phyloP scores from a whole-genome alignment of 306 rosid species.

The Leucaena leucocephala region DNA sequence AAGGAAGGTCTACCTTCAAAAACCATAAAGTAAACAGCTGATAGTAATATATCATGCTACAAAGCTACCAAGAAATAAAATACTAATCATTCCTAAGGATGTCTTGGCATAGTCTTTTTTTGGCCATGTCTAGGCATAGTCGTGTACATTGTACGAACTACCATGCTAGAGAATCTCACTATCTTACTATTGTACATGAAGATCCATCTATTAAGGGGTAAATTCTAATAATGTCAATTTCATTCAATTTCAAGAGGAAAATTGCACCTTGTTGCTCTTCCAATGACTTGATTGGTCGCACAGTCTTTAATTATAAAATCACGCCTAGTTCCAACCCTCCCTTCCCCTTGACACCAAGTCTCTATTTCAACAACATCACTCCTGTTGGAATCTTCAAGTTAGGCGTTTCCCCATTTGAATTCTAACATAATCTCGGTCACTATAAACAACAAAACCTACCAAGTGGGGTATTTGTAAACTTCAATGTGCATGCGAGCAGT shows the following conservation, averaged over 20 bases:
- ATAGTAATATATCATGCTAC: conserved; percentile 1
- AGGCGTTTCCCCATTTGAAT: conserved; percentile 17
- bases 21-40: background rate
- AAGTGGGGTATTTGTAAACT: conserved; percentile 89
- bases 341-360: conserved; percentile 94
- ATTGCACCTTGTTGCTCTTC: too few species aligned
- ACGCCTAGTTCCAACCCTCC: conserved; percentile 90
- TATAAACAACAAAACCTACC: conserved; percentile 53
- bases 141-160: background rate
- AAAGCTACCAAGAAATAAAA: conserved; percentile 8
- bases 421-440: background rate
- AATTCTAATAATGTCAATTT: background rate
- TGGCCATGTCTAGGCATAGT: too few species aligned
- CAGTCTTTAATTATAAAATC: conserved; percentile 58
- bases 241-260: too few species aligned
- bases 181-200: conserved; percentile 1
- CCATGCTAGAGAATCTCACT: conserved; percentile 22
- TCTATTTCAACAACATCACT: conserved; percentile 95
- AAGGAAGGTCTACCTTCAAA: background rate
- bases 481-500: conserved; percentile 99
- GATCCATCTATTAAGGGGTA: background rate
- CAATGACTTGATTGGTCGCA: too few species aligned
- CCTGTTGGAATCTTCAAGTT: conserved; percentile 50
- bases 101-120: background rate
- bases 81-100: conserved; percentile 2